phyloP scores from a whole-genome alignment of 768 basidiomycete genomes.

The Terana coerulea region DNA sequence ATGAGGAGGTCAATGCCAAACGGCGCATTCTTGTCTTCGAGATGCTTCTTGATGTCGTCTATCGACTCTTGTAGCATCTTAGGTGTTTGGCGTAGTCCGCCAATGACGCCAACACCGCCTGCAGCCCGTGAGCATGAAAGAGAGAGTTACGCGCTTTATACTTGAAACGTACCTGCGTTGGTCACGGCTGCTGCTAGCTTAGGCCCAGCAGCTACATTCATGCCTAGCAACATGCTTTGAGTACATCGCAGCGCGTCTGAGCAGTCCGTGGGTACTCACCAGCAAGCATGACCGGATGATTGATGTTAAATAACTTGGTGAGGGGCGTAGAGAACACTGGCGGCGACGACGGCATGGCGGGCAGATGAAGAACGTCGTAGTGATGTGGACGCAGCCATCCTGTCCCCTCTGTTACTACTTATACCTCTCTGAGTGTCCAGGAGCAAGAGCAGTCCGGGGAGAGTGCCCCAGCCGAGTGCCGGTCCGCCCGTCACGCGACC shows the following conservation, averaged over 20 bases:
- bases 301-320: constrained; percentile 71
- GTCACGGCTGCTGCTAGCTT: constrained; percentile 86
- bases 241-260: too few species aligned
- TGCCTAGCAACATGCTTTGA: constrained; percentile 36
- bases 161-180: constrained; percentile 56
- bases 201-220: constrained; percentile 87
- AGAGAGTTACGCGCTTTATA: not conserved
- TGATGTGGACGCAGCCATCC: not conserved
- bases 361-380: not conserved
- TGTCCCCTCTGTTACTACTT: not conserved
- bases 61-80: constrained; percentile 65
- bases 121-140: not conserved
- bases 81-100: constrained; percentile 72
- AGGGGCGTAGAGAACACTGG: constrained; percentile 70
- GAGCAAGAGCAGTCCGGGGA: not conserved
- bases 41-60: constrained; percentile 66
- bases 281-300: constrained; percentile 83
- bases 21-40: constrained; percentile 73
- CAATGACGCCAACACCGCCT: constrained; percentile 86
- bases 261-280: constrained; percentile 32
- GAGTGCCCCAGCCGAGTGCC: not conserved
- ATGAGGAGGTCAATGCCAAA: constrained; percentile 83
- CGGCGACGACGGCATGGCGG: constrained; percentile 60
- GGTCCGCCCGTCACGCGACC: not conserved
- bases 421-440: constrained; percentile 11